A percentile compares a stretch with the other conserved stretches of the same genome.
Evolutionary conservation across 1,284 basidiomycete genomes (phyloP).

Genomic region (Apiotrichum sp.): DNA sequence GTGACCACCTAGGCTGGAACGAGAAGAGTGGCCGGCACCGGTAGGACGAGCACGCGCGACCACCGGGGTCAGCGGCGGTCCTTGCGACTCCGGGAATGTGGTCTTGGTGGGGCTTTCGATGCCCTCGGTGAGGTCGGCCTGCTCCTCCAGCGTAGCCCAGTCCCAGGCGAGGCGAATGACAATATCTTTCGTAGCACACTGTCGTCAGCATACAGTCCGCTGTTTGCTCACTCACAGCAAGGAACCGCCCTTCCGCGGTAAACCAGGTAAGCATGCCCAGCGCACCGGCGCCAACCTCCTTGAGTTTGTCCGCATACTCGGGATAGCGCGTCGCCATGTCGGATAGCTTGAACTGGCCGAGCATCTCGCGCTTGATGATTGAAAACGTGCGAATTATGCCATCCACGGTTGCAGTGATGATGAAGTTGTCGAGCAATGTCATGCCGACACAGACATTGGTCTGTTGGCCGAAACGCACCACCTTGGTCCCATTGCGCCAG

Average conservation of each 20-base stretch:
- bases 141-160: conserved; percentile 50
- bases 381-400: conserved; percentile 84
- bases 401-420: conserved; percentile 84
- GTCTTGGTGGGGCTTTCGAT: neutral
- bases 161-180: conserved; percentile 83
- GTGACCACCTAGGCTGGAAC: conserved; percentile 46
- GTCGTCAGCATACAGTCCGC: neutral
- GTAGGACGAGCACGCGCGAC: conserved; percentile 48
- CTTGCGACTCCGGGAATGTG: neutral
- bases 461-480: conserved; percentile 85
- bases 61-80: neutral
- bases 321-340: conserved; percentile 64
- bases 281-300: conserved; percentile 57
- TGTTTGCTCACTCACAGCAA: conserved; percentile 59
- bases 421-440: conserved; percentile 64
- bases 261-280: conserved; percentile 60
- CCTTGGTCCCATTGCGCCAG: conserved; percentile 62
- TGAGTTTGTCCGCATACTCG: conserved; percentile 56
- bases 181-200: conserved; percentile 83
- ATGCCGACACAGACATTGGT: conserved; percentile 87
- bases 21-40: too few species aligned
- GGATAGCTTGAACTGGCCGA: conserved; percentile 78
- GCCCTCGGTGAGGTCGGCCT: conserved; percentile 3
- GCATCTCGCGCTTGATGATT: conserved; percentile 80
- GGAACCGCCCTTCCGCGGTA: conserved; percentile 78